A percentile compares a stretch with the other conserved stretches of the same genome.
phyloP scores from a whole-genome alignment of 805 yeast genomes.

The Komagataella phaffii region DNA sequence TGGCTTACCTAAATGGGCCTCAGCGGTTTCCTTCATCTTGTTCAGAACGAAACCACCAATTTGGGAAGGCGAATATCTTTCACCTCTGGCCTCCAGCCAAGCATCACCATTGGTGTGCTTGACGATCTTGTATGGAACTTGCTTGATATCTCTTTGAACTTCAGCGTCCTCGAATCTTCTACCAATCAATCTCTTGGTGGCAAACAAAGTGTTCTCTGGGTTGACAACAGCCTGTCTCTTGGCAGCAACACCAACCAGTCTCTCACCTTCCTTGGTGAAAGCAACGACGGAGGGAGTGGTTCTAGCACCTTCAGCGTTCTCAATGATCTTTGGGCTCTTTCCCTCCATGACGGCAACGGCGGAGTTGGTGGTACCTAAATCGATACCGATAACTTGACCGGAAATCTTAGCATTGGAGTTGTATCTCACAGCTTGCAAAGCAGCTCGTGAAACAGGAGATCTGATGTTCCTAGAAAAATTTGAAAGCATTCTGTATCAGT shows the following conservation, averaged over 20 bases:
- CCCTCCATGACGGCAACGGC: slow-evolving; percentile 72
- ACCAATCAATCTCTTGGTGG: slow-evolving; percentile 74
- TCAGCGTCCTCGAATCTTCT: slow-evolving; percentile 55
- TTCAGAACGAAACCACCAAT: slow-evolving; percentile 65
- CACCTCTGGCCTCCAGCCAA: slow-evolving; percentile 39
- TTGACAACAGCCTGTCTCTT: slow-evolving; percentile 67
- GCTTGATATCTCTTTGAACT: slow-evolving; percentile 51
- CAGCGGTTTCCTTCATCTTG: slow-evolving; percentile 98
- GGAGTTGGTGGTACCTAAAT: slow-evolving; percentile 76
- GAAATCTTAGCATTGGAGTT: slow-evolving; percentile 16
- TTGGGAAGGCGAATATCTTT: slow-evolving; percentile 50
- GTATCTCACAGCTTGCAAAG: slow-evolving; percentile 5
- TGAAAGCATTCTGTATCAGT: slow-evolving; percentile 14
- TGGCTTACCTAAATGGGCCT: slow-evolving; percentile 75
- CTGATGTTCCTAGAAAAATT: slow-evolving; percentile 18
- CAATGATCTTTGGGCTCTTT: slow-evolving; percentile 49
- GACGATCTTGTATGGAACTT: slow-evolving; percentile 51
- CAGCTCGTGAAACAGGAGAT: slow-evolving; percentile 5
- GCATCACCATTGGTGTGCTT: slow-evolving; percentile 56
- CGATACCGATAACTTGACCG: slow-evolving; percentile 60
- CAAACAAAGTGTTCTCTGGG: slow-evolving; percentile 67
- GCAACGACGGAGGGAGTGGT: slow-evolving; percentile 78
- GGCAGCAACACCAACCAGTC: slow-evolving; percentile 57
- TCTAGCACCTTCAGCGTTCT: slow-evolving; percentile 66
- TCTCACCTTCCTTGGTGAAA: slow-evolving; percentile 31